Evolutionary conservation across 768 basidiomycete species (phyloP).

Genomic region (Lyophyllum decastes): DNA sequence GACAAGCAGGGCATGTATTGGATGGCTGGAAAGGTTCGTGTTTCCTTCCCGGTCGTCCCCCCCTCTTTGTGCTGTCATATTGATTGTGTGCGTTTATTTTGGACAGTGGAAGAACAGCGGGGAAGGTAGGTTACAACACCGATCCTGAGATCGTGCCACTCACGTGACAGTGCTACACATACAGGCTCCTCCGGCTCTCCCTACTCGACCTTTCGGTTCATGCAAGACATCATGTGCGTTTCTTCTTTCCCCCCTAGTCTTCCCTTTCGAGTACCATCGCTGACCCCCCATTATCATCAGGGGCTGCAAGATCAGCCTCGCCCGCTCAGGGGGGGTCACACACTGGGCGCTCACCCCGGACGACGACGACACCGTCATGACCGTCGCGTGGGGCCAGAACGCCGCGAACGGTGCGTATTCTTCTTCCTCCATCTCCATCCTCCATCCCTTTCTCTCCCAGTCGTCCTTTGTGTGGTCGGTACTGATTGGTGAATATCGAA

Average conservation of each 20-base stretch:
- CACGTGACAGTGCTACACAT: not conserved
- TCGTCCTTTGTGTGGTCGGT: no score
- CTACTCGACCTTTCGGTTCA: slow-evolving; percentile 82
- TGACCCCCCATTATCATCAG: slow-evolving; percentile 32
- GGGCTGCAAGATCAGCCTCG: slow-evolving; percentile 75
- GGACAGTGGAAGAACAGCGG: slow-evolving; percentile 91
- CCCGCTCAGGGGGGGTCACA: slow-evolving; percentile 83
- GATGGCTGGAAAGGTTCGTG: slow-evolving; percentile 75
- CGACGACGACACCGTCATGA: slow-evolving; percentile 76
- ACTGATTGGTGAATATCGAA: slow-evolving; percentile 14
- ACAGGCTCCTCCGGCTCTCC: slow-evolving; percentile 87
- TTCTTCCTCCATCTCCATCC: no score
- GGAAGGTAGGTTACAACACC: slow-evolving; percentile 66
- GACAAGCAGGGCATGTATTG: slow-evolving; percentile 87
- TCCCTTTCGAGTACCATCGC: not conserved
- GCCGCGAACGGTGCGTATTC: slow-evolving; percentile 70
- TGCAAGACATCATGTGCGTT: slow-evolving; percentile 82
- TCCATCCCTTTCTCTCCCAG: no score
- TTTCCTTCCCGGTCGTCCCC: not conserved
- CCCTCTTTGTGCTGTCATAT: not conserved
- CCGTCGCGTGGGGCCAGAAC: slow-evolving; percentile 84
- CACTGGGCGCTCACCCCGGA: slow-evolving; percentile 82
- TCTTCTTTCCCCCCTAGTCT: not conserved
- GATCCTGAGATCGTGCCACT: no score
- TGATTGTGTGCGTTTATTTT: slow-evolving; percentile 14